Percentiles rank a stretch among this genome's conserved stretches.
Conservation (phyloP, 1,284 basidiomycete genomes). For the Heterobasidion parviporum region DNA sequence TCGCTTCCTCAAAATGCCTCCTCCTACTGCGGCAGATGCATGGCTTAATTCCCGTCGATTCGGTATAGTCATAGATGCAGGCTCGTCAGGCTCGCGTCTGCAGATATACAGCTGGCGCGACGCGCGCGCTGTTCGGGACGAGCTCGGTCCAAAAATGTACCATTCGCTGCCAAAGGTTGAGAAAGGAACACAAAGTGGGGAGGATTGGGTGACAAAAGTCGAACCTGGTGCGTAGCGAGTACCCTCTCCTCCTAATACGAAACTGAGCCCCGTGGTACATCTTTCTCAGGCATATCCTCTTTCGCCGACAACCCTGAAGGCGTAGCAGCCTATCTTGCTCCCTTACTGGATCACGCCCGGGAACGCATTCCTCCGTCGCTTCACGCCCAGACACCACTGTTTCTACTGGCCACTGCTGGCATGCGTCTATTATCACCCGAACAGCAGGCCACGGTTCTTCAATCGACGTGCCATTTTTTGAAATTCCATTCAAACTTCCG, state of each 20-base stretch:
- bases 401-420: constrained; percentile 93
- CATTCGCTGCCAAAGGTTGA: constrained; percentile 75
- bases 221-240: constrained; percentile 75
- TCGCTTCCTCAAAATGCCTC: constrained; percentile 44
- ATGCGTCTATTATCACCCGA: constrained; percentile 81
- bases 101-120: constrained; percentile 98
- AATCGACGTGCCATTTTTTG: constrained; percentile 75
- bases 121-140: constrained; percentile 45
- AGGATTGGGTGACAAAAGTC: constrained; percentile 86
- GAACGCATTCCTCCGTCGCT: constrained; percentile 81
- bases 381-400: constrained; percentile 80
- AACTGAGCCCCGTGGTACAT: background rate
- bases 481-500: constrained; percentile 67
- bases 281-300: constrained; percentile 73
- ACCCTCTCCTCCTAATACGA: background rate
- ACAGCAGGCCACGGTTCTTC: constrained; percentile 68
- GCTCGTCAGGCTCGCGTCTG: constrained; percentile 91
- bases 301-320: constrained; percentile 65
- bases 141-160: constrained; percentile 36
- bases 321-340: constrained; percentile 71
- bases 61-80: constrained; percentile 96
- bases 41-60: constrained; percentile 81
- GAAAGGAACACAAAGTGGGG: constrained; percentile 78
- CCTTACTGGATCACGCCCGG: constrained; percentile 79
- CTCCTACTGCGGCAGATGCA: constrained; percentile 55